Evolutionary conservation across 768 basidiomycete genomes (phyloP).

Genomic region (Termitomyces sp.): DNA sequence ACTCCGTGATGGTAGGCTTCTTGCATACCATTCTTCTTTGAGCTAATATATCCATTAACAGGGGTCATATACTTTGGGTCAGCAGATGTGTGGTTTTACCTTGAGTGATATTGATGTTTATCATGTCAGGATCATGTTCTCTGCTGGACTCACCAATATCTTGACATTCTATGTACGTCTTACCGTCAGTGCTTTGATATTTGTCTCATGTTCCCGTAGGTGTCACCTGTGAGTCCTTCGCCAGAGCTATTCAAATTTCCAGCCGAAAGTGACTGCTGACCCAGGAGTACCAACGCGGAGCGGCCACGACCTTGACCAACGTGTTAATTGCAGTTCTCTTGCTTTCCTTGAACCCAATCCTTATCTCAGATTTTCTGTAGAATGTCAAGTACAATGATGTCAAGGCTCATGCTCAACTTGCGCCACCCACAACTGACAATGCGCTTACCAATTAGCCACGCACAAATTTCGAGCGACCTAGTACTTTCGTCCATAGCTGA

Average conservation of each 20-base stretch:
- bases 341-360: not conserved
- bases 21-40: not conserved
- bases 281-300: slow-evolving; percentile 17
- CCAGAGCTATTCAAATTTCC: not conserved
- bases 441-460: not conserved
- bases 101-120: not conserved
- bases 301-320: slow-evolving; percentile 18
- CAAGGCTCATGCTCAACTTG: slow-evolving; percentile 27
- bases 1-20: not conserved
- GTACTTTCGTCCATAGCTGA: slow-evolving; percentile 16
- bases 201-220: slow-evolving; percentile 1
- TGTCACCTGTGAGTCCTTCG: slow-evolving; percentile 11
- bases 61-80: not conserved
- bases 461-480: slow-evolving; percentile 2
- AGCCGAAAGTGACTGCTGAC: not conserved
- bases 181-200: not conserved
- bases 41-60: not conserved
- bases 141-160: not conserved
- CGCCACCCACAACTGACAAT: slow-evolving; percentile 21
- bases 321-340: slow-evolving; percentile 6
- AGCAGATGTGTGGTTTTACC: not conserved
- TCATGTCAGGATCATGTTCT: not conserved
- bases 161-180: not conserved
- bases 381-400: slow-evolving; percentile 25
- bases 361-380: slow-evolving; percentile 7